phyloP scores from a whole-genome alignment of 805 yeast species.

The Yarrowia sp. region DNA sequence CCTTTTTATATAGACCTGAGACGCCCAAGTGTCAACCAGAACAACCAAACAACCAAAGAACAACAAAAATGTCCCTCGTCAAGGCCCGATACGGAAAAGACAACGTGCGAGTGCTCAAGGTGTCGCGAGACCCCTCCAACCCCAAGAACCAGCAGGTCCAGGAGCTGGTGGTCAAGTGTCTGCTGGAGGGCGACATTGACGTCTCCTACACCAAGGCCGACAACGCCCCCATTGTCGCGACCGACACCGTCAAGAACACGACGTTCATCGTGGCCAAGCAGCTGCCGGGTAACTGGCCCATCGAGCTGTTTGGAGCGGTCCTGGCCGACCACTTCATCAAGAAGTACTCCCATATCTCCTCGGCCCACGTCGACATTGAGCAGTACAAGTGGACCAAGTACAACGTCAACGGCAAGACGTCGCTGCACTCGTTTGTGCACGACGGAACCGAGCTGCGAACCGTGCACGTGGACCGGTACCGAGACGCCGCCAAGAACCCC shows the following conservation, averaged over 20 bases:
- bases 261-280: conserved; percentile 78
- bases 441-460: conserved; percentile 80
- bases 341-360: conserved; percentile 75
- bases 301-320: conserved; percentile 84
- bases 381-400: conserved; percentile 81
- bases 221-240: conserved; percentile 85
- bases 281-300: conserved; percentile 76
- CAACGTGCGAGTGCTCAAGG: conserved; percentile 88
- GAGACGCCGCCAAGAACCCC: conserved; percentile 31
- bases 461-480: conserved; percentile 40
- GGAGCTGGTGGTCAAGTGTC: conserved; percentile 77
- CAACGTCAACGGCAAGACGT: conserved; percentile 65
- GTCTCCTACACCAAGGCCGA: conserved; percentile 83
- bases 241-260: conserved; percentile 91
- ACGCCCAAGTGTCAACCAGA: no score
- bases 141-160: conserved; percentile 75
- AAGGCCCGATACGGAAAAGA: conserved; percentile 84
- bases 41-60: neutral
- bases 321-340: conserved; percentile 75
- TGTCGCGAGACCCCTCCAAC: conserved; percentile 69
- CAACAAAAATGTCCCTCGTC: conserved; percentile 29
- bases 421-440: conserved; percentile 80
- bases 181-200: conserved; percentile 77
- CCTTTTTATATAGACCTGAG: neutral
- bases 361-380: conserved; percentile 61